These are phyloP conservation scores for Elymus sibiricus DNA, from an alignment of 176 grass and related monocot genomes.

Conservation along the genomic window DNA sequence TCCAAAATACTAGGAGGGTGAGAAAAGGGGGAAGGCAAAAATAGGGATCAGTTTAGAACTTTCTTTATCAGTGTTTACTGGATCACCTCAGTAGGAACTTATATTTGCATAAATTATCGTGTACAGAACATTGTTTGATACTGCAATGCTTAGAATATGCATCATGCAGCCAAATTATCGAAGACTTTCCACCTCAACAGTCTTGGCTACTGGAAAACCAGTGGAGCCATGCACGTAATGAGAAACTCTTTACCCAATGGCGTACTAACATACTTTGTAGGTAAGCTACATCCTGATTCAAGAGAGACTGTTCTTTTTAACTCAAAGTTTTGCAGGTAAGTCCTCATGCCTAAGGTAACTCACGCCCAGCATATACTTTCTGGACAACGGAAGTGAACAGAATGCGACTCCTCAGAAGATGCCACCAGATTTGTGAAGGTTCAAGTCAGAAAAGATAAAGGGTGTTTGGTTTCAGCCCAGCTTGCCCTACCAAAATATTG, in stretches of 20 bases:
- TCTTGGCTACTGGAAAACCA: not conserved
- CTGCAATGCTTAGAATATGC: not conserved
- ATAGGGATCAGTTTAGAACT: not conserved
- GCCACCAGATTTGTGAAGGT: constrained; percentile 9
- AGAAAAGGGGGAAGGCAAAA: not conserved
- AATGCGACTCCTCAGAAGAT: constrained; percentile 10
- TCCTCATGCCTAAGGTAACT: constrained; percentile 10
- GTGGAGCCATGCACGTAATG: not conserved
- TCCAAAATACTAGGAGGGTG: not conserved
- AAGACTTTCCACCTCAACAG: not conserved
- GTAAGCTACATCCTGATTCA: not conserved
- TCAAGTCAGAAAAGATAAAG: not conserved
- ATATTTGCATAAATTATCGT: not conserved
- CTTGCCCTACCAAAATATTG: not conserved
- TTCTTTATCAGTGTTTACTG: not conserved
- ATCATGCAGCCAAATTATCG: not conserved
- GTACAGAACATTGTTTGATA: not conserved
- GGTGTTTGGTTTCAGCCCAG: not conserved
- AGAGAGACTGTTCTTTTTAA: not conserved
- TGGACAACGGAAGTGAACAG: not conserved
- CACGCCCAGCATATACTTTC: not conserved
- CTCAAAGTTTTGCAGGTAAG: not conserved
- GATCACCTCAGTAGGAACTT: not conserved
- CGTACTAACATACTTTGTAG: not conserved
- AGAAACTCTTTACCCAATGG: not conserved